These are phyloP conservation scores for Diaporthe aspalathi DNA, from an alignment of 2,329 filamentous ascomycete genomes.

Conservation along the genomic window DNA sequence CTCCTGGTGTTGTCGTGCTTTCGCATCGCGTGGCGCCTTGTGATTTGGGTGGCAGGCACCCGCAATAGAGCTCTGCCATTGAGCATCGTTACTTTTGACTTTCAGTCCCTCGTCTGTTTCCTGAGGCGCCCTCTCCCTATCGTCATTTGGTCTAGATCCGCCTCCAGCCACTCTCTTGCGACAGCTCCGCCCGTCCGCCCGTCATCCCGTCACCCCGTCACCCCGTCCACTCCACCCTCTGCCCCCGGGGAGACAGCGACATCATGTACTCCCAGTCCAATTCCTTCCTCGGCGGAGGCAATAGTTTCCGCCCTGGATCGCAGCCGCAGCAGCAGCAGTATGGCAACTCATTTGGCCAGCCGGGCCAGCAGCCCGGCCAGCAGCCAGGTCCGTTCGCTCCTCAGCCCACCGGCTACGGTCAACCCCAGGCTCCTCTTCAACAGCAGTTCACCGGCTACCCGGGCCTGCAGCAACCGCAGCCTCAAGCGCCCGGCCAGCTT, in stretches of 20 bases:
- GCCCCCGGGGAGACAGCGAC: slow-evolving; percentile 30
- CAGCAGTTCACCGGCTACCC: slow-evolving; percentile 72
- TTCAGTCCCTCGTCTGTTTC: slow-evolving; percentile 26
- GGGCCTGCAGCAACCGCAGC: slow-evolving; percentile 64
- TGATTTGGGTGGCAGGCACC: slow-evolving; percentile 34
- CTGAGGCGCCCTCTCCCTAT: slow-evolving; percentile 19
- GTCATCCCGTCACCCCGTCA: too few relatives aligned
- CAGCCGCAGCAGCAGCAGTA: slow-evolving; percentile 67
- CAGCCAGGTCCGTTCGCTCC: slow-evolving; percentile 67
- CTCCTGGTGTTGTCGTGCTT: slow-evolving; percentile 14
- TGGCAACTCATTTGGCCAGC: slow-evolving; percentile 55
- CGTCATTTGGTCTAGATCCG: slow-evolving; percentile 34
- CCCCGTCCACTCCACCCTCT: slow-evolving; percentile 7
- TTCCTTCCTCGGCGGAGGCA: slow-evolving; percentile 84
- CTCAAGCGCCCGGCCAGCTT: slow-evolving; percentile 66
- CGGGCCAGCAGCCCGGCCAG: slow-evolving; percentile 54
- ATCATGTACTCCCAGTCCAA: slow-evolving; percentile 92
- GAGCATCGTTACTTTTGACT: slow-evolving; percentile 22
- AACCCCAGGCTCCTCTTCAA: slow-evolving; percentile 59
- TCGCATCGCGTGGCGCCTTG: slow-evolving; percentile 31
- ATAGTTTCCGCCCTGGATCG: slow-evolving; percentile 74
- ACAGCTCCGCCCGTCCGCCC: slow-evolving; percentile 9
- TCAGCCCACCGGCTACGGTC: slow-evolving; percentile 71
- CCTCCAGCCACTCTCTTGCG: slow-evolving; percentile 23
- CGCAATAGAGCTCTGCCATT: slow-evolving; percentile 25